Evolutionary conservation across 2,329 filamentous ascomycete species (phyloP).

Genomic region (Sporothrix phasma): DNA sequence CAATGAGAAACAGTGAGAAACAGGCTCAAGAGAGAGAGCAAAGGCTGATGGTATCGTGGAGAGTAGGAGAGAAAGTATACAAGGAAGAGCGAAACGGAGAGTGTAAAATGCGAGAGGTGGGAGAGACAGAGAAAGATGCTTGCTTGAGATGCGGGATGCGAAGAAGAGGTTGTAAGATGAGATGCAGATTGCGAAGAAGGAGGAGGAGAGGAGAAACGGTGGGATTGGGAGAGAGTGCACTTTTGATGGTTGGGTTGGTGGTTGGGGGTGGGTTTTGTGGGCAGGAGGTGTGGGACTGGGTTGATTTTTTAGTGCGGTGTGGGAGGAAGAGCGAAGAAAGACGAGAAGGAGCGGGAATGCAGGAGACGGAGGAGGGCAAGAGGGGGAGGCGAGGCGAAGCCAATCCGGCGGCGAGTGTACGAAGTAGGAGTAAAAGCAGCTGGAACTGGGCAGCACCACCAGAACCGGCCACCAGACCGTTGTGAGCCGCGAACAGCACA

Average conservation of each 20-base stretch:
- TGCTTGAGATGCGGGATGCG: background rate
- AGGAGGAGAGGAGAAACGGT: constrained; percentile 1
- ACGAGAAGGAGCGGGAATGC: background rate
- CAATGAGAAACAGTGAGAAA: background rate
- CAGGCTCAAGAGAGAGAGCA: background rate
- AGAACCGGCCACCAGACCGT: background rate
- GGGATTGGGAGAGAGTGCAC: constrained; percentile 13
- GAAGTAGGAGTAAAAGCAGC: background rate
- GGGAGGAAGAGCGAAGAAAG: constrained; percentile 4
- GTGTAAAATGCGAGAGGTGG: background rate
- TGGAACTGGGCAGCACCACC: constrained; percentile 9
- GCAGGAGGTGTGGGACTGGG: background rate
- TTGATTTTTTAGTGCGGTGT: constrained; percentile 7
- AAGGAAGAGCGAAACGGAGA: background rate
- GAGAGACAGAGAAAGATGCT: background rate
- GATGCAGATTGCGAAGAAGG: constrained; percentile 2
- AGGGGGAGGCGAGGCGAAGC: background rate
- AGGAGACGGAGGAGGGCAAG: background rate
- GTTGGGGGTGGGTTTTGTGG: constrained; percentile 2
- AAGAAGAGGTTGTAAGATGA: background rate
- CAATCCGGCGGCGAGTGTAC: background rate
- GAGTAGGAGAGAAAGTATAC: background rate
- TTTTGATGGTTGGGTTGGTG: constrained; percentile 9
- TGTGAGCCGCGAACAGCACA: background rate
- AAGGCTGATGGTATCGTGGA: background rate